phyloP scores from a whole-genome alignment of 352 stramenopile species.

The Phytopythium montanum region DNA sequence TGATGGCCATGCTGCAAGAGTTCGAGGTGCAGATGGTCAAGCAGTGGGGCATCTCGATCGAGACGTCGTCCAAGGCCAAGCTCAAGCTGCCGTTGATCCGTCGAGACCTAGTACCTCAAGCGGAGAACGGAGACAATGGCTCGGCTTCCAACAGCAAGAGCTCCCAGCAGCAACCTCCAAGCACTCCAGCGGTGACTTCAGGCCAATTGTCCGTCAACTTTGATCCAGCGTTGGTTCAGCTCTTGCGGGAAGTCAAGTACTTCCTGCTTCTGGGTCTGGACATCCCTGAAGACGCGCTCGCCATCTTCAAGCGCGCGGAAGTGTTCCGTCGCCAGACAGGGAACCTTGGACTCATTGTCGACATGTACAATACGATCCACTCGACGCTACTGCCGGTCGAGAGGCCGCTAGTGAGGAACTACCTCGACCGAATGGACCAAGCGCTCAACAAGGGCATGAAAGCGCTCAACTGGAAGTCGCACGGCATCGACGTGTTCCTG shows the following conservation, averaged over 20 bases:
- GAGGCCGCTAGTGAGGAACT: slow-evolving; percentile 79
- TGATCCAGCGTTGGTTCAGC: slow-evolving; percentile 84
- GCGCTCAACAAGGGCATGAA: slow-evolving; percentile 87
- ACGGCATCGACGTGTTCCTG: slow-evolving; percentile 91
- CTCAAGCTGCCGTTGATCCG: slow-evolving; percentile 86
- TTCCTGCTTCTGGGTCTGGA: slow-evolving; percentile 88
- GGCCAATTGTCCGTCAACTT: slow-evolving; percentile 87
- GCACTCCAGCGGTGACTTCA: slow-evolving; percentile 1
- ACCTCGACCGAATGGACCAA: slow-evolving; percentile 91
- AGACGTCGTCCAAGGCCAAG: slow-evolving; percentile 79
- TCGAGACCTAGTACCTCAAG: slow-evolving; percentile 25
- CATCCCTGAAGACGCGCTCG: slow-evolving; percentile 86
- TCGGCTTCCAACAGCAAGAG: slow-evolving; percentile 7
- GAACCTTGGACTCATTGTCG: slow-evolving; percentile 91
- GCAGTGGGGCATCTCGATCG: slow-evolving; percentile 76
- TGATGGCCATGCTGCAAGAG: slow-evolving; percentile 80
- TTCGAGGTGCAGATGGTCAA: slow-evolving; percentile 83
- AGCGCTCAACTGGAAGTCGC: slow-evolving; percentile 91
- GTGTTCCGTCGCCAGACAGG: slow-evolving; percentile 89
- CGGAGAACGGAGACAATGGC: neutral
- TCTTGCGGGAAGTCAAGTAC: slow-evolving; percentile 94
- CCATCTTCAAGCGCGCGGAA: slow-evolving; percentile 91
- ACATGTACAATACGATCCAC: slow-evolving; percentile 93
- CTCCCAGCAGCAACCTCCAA: slow-evolving; percentile 16
- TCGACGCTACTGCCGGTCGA: slow-evolving; percentile 86